These are phyloP conservation scores for Aspergillus intermedius DNA, from an alignment of 2,329 filamentous ascomycete species.

Conservation along the genomic window DNA sequence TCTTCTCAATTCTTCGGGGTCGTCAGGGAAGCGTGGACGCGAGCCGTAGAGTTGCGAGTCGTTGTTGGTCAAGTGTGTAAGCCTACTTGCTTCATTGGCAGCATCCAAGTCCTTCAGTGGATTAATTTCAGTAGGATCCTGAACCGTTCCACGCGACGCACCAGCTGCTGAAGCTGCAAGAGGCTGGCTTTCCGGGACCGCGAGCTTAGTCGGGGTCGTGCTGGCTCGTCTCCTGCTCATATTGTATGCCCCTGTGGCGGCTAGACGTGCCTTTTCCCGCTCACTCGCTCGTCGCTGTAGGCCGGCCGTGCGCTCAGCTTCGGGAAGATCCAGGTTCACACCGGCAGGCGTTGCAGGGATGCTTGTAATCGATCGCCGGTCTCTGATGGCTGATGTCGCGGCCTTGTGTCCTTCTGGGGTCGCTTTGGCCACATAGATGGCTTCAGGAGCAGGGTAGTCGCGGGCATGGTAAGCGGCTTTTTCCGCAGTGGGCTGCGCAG, in stretches of 20 bases:
- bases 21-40: conserved; percentile 62
- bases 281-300: conserved; percentile 36
- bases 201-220: conserved; percentile 49
- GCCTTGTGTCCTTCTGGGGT: conserved; percentile 66
- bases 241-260: conserved; percentile 71
- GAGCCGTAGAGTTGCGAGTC: conserved; percentile 76
- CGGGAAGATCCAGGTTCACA: conserved; percentile 42
- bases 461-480: conserved; percentile 54
- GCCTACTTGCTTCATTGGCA: conserved; percentile 52
- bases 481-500: conserved; percentile 54
- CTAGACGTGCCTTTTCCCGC: conserved; percentile 61
- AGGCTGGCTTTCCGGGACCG: conserved; percentile 42
- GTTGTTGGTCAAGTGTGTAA: conserved; percentile 58
- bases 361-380: conserved; percentile 15
- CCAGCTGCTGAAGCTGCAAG: conserved; percentile 65
- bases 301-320: conserved; percentile 62
- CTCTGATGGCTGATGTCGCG: conserved; percentile 56
- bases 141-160: conserved; percentile 50
- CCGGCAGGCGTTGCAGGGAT: conserved; percentile 8
- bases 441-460: conserved; percentile 45
- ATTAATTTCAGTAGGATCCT: conserved; percentile 31
- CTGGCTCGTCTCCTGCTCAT: conserved; percentile 55
- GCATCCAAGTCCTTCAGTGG: conserved; percentile 40
- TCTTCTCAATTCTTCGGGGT: conserved; percentile 66
- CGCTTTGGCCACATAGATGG: conserved; percentile 32